Base-by-base conservation (phyloP, 257 asterid genomes). In the Solanum paucissectum region DNA sequence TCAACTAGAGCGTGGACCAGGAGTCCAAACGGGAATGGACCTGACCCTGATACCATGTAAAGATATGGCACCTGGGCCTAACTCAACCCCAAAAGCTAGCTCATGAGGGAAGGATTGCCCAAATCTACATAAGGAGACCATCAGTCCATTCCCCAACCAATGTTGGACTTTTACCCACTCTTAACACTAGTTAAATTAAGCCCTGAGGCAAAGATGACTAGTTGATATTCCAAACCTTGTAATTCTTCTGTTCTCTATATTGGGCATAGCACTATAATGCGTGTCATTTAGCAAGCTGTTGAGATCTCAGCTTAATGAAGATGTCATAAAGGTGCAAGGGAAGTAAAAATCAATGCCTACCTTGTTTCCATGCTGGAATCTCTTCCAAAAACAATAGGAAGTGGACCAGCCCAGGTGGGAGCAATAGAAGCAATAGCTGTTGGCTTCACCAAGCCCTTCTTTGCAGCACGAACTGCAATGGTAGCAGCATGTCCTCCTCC, bases 401-500 rank as follows among this genome's bases (percentile, higher is more conserved):
- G 98, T 84, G 98, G 99, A 44, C 98, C 99, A 20, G 98, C 97
- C 99, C 99, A 97, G 84, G 99, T 95, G 64, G 99, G 99, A 36
- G 99, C 98, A 90, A 97, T 91, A 82, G 98, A 97, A 89, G 98
- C 99, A 90, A 97, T 93, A 86, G 95, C 98, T 83, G 91, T 91
- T 83, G 99, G 99, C 91, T 92, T 94, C 88, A 97, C 88, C 85
- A 87, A 91, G 74, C 96, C 98, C 71, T 94, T 95, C 89, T 92
- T 93, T 58, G 98, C 88, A 83, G 99, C 99, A 88, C 96, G 96
- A 83, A 95, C 94, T 9, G 96, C 98, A 29, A 97, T 84, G 6
- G 99, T 97, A 87, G 99, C 99, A 90, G 98, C 99, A 92, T 95
- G 99, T 82, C 99, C 99, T 93, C 98, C 99, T 83, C 98, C 99